phyloP scores from a whole-genome alignment of 2,329 filamentous ascomycete species.

The Diaporthe citri region DNA sequence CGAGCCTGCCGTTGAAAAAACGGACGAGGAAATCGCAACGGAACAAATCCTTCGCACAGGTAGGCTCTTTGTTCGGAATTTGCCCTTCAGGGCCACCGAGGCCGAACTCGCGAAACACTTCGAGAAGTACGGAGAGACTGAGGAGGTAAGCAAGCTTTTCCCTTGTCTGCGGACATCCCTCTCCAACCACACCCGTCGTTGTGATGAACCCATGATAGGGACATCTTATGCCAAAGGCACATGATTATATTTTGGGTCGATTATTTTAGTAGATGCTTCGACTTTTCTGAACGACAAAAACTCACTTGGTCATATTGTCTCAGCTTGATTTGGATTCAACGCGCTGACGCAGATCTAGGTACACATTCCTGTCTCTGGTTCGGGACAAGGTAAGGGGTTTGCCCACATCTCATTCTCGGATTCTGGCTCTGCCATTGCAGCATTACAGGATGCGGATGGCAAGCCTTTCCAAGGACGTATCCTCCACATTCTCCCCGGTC shows the following conservation, averaged over 20 bases:
- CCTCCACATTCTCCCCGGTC: slow-evolving; percentile 88
- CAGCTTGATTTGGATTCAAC: slow-evolving; percentile 33
- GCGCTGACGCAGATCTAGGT: slow-evolving; percentile 73
- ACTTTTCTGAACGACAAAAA: slow-evolving; percentile 72
- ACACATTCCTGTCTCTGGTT: slow-evolving; percentile 82
- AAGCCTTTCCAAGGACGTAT: slow-evolving; percentile 93
- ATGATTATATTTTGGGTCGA: slow-evolving; percentile 92
- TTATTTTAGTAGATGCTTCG: slow-evolving; percentile 99
- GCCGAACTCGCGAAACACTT: slow-evolving; percentile 83
- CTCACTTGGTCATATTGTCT: slow-evolving; percentile 45
- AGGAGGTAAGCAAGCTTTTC: slow-evolving; percentile 80
- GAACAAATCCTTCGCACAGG: slow-evolving; percentile 78
- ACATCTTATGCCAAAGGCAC: slow-evolving; percentile 95
- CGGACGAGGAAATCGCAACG: slow-evolving; percentile 58
- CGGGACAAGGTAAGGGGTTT: slow-evolving; percentile 87
- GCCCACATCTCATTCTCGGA: slow-evolving; percentile 86
- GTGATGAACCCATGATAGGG: slow-evolving; percentile 99
- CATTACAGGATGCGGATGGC: slow-evolving; percentile 84
- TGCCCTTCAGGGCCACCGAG: slow-evolving; percentile 84
- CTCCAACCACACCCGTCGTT: slow-evolving; percentile 47
- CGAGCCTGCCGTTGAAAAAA: slow-evolving; percentile 42
- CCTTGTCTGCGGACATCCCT: slow-evolving; percentile 39
- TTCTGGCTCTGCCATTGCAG: slow-evolving; percentile 79
- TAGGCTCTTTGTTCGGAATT: slow-evolving; percentile 89
- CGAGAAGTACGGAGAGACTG: slow-evolving; percentile 77